Evolutionary conservation across 257 asterid species (phyloP).

Genomic region (Eustoma russellianum): DNA sequence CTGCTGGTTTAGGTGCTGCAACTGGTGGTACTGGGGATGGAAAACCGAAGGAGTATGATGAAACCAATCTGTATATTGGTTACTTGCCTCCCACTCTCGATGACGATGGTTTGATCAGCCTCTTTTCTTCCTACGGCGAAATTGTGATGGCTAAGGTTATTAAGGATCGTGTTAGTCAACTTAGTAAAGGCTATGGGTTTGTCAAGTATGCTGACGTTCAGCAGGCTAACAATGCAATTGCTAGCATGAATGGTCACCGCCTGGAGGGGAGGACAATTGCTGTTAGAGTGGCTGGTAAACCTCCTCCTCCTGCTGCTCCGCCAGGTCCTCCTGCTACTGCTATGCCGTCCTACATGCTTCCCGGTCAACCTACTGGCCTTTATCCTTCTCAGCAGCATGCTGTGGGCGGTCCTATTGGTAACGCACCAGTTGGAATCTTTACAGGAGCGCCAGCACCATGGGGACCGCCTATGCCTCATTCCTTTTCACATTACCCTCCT

Average conservation of each 20-base stretch:
- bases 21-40: constrained; percentile 42
- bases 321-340: constrained; percentile 67
- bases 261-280: constrained; percentile 97
- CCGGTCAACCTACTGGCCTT: constrained; percentile 43
- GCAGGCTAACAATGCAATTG: constrained; percentile 82
- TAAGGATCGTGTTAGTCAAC: constrained; percentile 64
- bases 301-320: constrained; percentile 76
- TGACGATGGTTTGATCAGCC: constrained; percentile 71
- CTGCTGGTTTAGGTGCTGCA: constrained; percentile 22
- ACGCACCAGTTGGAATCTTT: constrained; percentile 49
- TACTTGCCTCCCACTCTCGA: constrained; percentile 86
- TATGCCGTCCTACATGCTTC: too few species aligned
- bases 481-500: constrained; percentile 59
- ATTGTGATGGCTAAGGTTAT: constrained; percentile 97
- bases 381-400: constrained; percentile 84
- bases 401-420: constrained; percentile 57
- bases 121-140: constrained; percentile 79
- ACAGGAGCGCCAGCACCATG: constrained; percentile 53
- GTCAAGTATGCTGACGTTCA: constrained; percentile 82
- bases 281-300: constrained; percentile 91
- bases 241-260: constrained; percentile 82
- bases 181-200: constrained; percentile 92
- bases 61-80: constrained; percentile 80
- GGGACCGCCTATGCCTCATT: constrained; percentile 68
- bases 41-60: constrained; percentile 89